Percentiles rank a stretch among this genome's conserved stretches.
Evolutionary conservation across 345 rosid species (phyloP).

Genomic region (Pistacia vera): DNA sequence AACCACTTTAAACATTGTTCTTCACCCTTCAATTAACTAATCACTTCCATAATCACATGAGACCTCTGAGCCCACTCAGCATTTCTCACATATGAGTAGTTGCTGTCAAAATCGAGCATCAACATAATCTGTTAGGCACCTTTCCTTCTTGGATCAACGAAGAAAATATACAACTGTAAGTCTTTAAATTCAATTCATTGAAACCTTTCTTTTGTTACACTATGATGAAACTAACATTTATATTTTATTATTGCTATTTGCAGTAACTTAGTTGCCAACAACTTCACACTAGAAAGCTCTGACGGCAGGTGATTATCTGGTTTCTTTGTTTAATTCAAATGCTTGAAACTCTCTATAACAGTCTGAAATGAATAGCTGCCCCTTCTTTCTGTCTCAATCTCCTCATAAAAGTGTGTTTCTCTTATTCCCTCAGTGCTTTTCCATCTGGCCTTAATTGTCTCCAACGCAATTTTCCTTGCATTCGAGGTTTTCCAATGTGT

Average conservation of each 20-base stretch:
- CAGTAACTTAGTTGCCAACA: conserved; percentile 79
- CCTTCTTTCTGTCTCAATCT: background rate
- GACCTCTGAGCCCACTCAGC: too few relatives aligned
- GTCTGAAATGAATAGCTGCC: background rate
- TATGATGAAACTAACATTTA: too few relatives aligned
- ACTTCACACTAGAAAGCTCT: conserved; percentile 49
- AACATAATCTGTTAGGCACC: conserved; percentile 53
- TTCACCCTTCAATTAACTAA: too few relatives aligned
- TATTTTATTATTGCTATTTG: conserved; percentile 26
- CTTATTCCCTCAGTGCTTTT: conserved; percentile 34
- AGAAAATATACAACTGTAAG: conserved; percentile 53
- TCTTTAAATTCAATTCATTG: background rate
- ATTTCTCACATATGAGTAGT: too few relatives aligned
- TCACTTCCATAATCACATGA: too few relatives aligned
- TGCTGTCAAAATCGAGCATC: too few relatives aligned
- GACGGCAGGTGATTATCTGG: conserved; percentile 41
- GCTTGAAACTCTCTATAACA: background rate
- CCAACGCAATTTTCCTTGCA: conserved; percentile 31
- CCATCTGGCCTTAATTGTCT: conserved; percentile 66
- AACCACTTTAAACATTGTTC: too few relatives aligned
- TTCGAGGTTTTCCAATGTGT: conserved; percentile 52
- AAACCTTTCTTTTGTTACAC: background rate
- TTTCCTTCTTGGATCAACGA: conserved; percentile 69
- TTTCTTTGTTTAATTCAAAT: background rate
- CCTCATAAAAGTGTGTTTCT: background rate